Evolutionary conservation across 2,329 filamentous ascomycete genomes (phyloP), one percentile per base, ranked within the genome.

Genomic region (Amauroascus niger): DNA sequence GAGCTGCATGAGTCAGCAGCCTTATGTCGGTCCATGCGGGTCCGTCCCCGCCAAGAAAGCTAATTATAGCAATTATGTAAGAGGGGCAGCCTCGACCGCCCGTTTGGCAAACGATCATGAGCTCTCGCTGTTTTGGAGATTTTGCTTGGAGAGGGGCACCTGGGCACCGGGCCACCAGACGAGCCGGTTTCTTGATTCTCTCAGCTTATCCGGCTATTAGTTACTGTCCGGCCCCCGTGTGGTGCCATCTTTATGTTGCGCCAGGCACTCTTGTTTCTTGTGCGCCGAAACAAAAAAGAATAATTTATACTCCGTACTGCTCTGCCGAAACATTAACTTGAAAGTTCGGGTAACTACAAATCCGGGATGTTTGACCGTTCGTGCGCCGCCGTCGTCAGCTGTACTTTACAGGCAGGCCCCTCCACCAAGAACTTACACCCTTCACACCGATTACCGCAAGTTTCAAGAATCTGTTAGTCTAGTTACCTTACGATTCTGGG

Each of bases 1-100:
- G 46, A 39, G 32, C 46, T 18, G 22, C 1, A 2, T 58, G 26
- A 58, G 45, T 58, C 49, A 58, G 57, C 45, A 6, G 43, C 20
- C 35, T 24, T 53, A 16, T 20, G 46, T 13, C 18, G 33, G 20
- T 46, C 39, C 2, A 18, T 26, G 52, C 32, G 52, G 45, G 40
- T 18, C 52, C 14, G 47, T 20, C 43, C 24, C 35, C 33, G 33
- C 51, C 44, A 46, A 52, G 40, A 18, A 24, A 20, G n/a, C 28
- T 52, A 45, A 45, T 35, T 24, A 8, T 22, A 39, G 32, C 20
- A 8, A 24, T 43, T 52, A 45, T 44, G 28, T 46, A 39, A 44
- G 49, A 45, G 49, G 49, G 49, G 49, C 39, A 52, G 26, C 39
- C 9, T 3, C 35, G 33, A 14, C 26, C 4, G 13, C 20, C 20